Percentiles rank a stretch among this genome's conserved stretches.
These are phyloP conservation scores for Stereum hirsutum DNA, from an alignment of 1,284 basidiomycete genomes.

Conservation along the genomic window DNA sequence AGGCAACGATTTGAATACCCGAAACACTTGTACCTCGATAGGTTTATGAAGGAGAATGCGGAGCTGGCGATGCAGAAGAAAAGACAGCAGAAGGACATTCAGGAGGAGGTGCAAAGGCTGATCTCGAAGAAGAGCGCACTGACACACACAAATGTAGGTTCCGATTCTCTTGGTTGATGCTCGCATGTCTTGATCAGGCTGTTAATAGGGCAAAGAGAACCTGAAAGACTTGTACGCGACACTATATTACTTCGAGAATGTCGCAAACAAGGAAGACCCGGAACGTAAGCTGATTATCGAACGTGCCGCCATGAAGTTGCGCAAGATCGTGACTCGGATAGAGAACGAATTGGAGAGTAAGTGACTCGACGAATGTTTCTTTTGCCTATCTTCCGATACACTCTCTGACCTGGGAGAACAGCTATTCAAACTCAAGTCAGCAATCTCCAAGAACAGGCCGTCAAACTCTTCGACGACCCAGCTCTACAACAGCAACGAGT, in stretches of 20 bases:
- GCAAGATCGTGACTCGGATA: slow-evolving; percentile 39
- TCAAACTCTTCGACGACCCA: slow-evolving; percentile 43
- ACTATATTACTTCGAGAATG: slow-evolving; percentile 60
- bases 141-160: slow-evolving; percentile 44
- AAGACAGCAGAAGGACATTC: slow-evolving; percentile 32
- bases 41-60: slow-evolving; percentile 53
- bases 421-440: slow-evolving; percentile 43
- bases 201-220: slow-evolving; percentile 45
- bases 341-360: slow-evolving; percentile 46
- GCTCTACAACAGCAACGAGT: slow-evolving; percentile 54
- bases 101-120: slow-evolving; percentile 37
- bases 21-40: slow-evolving; percentile 57
- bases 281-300: slow-evolving; percentile 36
- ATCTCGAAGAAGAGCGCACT: slow-evolving; percentile 35
- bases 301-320: slow-evolving; percentile 36
- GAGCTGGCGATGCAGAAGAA: slow-evolving; percentile 40
- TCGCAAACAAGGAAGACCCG: slow-evolving; percentile 40
- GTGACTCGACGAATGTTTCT: slow-evolving; percentile 5
- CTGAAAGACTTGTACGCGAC: slow-evolving; percentile 48
- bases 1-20: slow-evolving; percentile 50
- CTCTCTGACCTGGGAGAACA: slow-evolving; percentile 16
- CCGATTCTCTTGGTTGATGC: background rate
- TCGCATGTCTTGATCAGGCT: background rate
- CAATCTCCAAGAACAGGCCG: slow-evolving; percentile 31
- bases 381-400: background rate